Evolutionary conservation across 495 filamentous ascomycete species (phyloP).

Genomic region (Chaetomium cochliodes): DNA sequence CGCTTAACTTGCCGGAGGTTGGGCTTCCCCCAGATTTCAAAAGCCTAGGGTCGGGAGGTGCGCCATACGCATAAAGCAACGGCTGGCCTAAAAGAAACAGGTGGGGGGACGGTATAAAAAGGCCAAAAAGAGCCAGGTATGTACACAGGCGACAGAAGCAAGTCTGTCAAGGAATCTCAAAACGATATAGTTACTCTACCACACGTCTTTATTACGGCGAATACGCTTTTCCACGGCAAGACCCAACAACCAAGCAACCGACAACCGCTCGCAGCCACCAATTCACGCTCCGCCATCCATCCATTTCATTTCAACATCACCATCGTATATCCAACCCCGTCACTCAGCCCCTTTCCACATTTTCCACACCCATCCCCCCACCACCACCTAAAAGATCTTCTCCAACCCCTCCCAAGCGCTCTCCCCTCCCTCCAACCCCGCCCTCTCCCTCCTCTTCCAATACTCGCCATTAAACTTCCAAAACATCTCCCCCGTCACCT

Average conservation of each 20-base stretch:
- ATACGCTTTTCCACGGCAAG: neutral
- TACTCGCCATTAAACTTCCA: slow-evolving; percentile 89
- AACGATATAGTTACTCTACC: neutral
- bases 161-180: too few relatives aligned
- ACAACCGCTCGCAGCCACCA: neutral
- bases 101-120: too few relatives aligned
- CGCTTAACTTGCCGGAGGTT: too few relatives aligned
- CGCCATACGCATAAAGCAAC: too few relatives aligned
- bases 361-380: neutral
- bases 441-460: slow-evolving; percentile 67
- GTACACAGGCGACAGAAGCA: too few relatives aligned
- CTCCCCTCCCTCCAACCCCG: slow-evolving; percentile 46
- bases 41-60: too few relatives aligned
- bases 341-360: neutral
- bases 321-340: too few relatives aligned
- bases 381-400: slow-evolving; percentile 16
- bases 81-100: too few relatives aligned
- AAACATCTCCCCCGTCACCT: slow-evolving; percentile 82
- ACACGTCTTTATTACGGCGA: neutral
- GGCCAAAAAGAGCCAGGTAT: too few relatives aligned
- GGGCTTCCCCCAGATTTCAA: too few relatives aligned
- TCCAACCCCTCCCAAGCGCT: slow-evolving; percentile 51
- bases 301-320: too few relatives aligned
- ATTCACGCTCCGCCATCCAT: neutral
- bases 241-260: neutral